Conservation (phyloP, 2,329 filamentous ascomycete species). For the Eutypa lata region DNA sequence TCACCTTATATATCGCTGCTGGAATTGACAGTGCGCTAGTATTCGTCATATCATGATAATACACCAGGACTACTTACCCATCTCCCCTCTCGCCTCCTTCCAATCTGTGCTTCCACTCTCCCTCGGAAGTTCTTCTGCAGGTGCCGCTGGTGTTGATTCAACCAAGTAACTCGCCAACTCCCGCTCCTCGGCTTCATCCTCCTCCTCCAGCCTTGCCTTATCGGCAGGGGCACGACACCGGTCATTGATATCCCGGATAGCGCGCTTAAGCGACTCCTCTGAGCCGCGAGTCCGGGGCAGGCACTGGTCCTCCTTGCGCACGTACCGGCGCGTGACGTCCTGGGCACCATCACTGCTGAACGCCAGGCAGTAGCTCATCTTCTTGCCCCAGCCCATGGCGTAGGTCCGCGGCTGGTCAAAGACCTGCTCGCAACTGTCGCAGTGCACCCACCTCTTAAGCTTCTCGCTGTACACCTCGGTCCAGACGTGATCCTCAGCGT, state of each 20-base stretch:
- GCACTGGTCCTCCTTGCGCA: slow-evolving; percentile 64
- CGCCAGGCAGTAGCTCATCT: slow-evolving; percentile 94
- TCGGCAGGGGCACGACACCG: background rate
- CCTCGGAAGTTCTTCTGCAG: background rate
- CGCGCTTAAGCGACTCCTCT: background rate
- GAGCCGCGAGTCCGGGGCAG: background rate
- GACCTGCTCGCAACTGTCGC: slow-evolving; percentile 88
- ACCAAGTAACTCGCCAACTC: background rate
- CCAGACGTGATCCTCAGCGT: slow-evolving; percentile 96
- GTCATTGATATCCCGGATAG: background rate
- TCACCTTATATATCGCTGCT: no score
- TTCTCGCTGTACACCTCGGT: slow-evolving; percentile 96
- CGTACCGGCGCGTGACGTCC: slow-evolving; percentile 64
- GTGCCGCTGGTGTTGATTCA: background rate
- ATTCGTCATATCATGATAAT: no score
- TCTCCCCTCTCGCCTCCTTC: background rate
- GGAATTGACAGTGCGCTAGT: no score
- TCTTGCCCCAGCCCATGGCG: slow-evolving; percentile 92
- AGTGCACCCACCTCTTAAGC: slow-evolving; percentile 89
- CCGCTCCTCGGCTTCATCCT: background rate
- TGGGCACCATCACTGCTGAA: slow-evolving; percentile 85
- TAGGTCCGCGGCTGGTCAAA: slow-evolving; percentile 96
- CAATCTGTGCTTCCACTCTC: background rate
- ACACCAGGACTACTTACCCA: slow-evolving; percentile 1
- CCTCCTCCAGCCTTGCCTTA: background rate